Evolutionary conservation across 2,329 filamentous ascomycete genomes (phyloP), one percentile per base, ranked within the genome.

Genomic region (Trichoderma atroviride): DNA sequence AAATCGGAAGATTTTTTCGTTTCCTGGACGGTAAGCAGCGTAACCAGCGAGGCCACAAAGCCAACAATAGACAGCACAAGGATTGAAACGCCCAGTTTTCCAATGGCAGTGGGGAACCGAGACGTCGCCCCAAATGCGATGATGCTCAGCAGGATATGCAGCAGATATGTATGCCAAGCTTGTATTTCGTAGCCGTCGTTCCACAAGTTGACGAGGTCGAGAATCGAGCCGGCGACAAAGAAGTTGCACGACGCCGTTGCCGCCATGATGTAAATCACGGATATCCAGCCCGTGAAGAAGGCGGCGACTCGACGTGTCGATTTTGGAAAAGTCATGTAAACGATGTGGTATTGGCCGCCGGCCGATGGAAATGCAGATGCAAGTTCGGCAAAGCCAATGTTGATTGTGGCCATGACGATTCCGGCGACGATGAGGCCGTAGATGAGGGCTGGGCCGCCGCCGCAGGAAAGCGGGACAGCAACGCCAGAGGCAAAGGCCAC

Each of bases 261-360:
- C 1, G 74, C 71, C 74, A 75, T 75, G 58, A 75, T 74, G 43
- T 74, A 75, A 40, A 75, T 74, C 22, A 75, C 72, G 5, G 73
- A 69, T 11, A 74, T 71, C 74, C 74, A 75, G 0, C 71, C 74
- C 0, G 74, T 75, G 47, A 74, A 74, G 50, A 75, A 75, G 0
- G 74, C 74, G 3, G 74, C 74, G 24, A 71, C 65, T 14, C 66
- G 74, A 13, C 74, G 72, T 5, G 72, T 74, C 10, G 74, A 71
- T 2, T 72, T 64, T 0, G 74, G 73, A 55, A 75, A 75, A 0
- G 68, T 68, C 73, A 74, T 75, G 62, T 74, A 75, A 9, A 75
- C 74, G 24, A 75, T 75, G 27, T 75, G 74, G 22, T 75, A 75
- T 27, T 75, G 74, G 11, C 74, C 74, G 14, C 74, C 74, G 6